Conservation (phyloP, 2,329 filamentous ascomycete species). For the Fusarium mundagurra region DNA sequence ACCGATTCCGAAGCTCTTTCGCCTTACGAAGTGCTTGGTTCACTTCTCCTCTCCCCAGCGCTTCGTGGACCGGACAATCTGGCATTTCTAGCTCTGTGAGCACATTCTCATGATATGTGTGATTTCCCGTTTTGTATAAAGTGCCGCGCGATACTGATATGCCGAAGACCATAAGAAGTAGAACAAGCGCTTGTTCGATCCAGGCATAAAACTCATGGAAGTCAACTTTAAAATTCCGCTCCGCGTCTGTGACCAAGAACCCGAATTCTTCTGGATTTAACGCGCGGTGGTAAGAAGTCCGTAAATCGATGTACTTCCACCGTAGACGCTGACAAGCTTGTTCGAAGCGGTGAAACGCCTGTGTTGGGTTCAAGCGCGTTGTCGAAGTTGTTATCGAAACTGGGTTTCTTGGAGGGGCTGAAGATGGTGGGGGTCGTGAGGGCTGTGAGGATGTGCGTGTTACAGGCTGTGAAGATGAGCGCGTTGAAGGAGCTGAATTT, state of each 20-base stretch:
- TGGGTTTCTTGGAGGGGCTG: not conserved
- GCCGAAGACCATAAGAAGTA: constrained; percentile 71
- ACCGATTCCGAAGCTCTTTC: constrained; percentile 76
- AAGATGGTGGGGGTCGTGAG: not conserved
- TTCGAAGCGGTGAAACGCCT: constrained; percentile 66
- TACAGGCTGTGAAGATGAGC: constrained; percentile 25
- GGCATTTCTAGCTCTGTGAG: constrained; percentile 68
- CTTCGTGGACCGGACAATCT: constrained; percentile 63
- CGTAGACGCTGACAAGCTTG: constrained; percentile 69
- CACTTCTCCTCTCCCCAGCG: constrained; percentile 65
- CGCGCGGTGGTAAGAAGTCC: constrained; percentile 65
- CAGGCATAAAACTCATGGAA: constrained; percentile 82
- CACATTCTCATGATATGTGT: constrained; percentile 76
- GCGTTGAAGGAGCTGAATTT: constrained; percentile 1
- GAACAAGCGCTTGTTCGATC: constrained; percentile 75
- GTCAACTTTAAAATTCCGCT: constrained; percentile 80
- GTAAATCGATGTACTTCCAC: constrained; percentile 71
- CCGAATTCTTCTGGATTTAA: constrained; percentile 49
- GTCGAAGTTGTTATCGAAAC: constrained; percentile 1
- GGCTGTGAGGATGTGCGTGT: not conserved
- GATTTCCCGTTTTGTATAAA: constrained; percentile 39
- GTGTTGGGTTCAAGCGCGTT: constrained; percentile 42
- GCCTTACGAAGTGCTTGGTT: constrained; percentile 69
- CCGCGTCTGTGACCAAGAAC: constrained; percentile 57
- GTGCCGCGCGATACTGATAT: constrained; percentile 57